phyloP scores from a whole-genome alignment of 768 basidiomycete species.

The Hemileccinum impolitum region DNA sequence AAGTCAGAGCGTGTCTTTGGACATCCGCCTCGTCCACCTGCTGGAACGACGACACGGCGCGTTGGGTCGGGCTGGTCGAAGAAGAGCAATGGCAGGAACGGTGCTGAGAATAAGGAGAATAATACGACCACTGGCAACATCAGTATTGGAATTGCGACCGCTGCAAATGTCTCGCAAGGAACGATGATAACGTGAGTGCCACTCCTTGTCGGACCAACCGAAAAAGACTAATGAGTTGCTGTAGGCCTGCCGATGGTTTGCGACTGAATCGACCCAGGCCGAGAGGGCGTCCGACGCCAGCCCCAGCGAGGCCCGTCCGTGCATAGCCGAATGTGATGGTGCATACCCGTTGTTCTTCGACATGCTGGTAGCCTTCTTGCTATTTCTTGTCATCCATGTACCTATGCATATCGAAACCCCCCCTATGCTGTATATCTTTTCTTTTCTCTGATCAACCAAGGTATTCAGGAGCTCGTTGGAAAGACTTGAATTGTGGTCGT shows the following conservation, averaged over 20 bases:
- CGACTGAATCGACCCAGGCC: conserved; percentile 47
- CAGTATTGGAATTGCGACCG: background rate
- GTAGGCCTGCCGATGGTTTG: conserved; percentile 39
- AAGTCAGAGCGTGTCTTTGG: conserved; percentile 28
- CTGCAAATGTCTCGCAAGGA: conserved; percentile 30
- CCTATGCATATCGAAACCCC: conserved; percentile 26
- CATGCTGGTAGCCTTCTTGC: background rate
- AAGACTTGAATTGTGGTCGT: conserved; percentile 4
- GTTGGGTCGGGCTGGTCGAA: conserved; percentile 63
- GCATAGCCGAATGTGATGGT: conserved; percentile 8
- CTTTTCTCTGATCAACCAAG: background rate
- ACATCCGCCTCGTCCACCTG: conserved; percentile 43
- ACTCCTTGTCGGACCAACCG: background rate
- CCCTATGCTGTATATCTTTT: conserved; percentile 26
- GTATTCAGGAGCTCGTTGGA: conserved; percentile 1
- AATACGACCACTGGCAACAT: conserved; percentile 13
- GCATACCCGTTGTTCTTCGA: background rate
- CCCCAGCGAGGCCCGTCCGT: conserved; percentile 26
- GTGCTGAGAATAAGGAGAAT: conserved; percentile 59
- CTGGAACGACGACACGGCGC: conserved; percentile 55
- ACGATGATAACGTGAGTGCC: conserved; percentile 53
- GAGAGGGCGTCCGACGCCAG: conserved; percentile 39
- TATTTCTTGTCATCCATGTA: conserved; percentile 26
- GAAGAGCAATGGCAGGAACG: conserved; percentile 49
- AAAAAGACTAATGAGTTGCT: background rate